These are phyloP conservation scores for Camelina neglecta DNA, from an alignment of 345 rosid species.

Conservation along the genomic window DNA sequence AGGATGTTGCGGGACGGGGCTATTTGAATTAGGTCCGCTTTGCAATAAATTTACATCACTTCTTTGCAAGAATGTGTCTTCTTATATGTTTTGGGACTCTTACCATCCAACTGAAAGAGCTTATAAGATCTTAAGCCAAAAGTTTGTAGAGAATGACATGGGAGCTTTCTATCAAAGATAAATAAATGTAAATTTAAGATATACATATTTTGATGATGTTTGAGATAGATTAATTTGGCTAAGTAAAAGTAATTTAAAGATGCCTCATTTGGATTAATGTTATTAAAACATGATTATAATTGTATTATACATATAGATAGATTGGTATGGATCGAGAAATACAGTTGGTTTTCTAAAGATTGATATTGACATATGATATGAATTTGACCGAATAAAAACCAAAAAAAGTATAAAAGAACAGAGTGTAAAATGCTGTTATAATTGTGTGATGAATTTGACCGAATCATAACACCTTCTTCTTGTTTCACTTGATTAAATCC, in stretches of 20 bases:
- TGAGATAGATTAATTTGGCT: not conserved
- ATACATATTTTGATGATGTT: not conserved
- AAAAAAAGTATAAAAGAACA: not conserved
- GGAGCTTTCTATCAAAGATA: conserved; percentile 36
- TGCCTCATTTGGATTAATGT: conserved; percentile 3
- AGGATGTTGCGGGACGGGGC: conserved; percentile 76
- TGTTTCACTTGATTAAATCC: not conserved
- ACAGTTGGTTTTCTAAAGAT: not conserved
- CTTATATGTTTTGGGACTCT: conserved; percentile 71
- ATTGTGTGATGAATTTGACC: conserved; percentile 10
- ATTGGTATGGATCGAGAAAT: not conserved
- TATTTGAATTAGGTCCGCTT: conserved; percentile 51
- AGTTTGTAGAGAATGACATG: conserved; percentile 38
- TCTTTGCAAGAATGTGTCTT: conserved; percentile 52
- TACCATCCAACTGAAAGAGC: conserved; percentile 68
- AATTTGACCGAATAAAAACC: not conserved
- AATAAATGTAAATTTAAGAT: not conserved
- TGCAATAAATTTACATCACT: conserved; percentile 47
- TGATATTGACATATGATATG: too few relatives aligned
- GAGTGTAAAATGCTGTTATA: not conserved
- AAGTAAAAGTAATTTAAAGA: conserved; percentile 2
- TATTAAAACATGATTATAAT: not conserved
- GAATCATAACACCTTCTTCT: not conserved
- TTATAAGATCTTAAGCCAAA: conserved; percentile 42
- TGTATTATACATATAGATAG: not conserved